Percentiles rank a stretch among this genome's conserved stretches.
These are phyloP conservation scores for Hypoxylon sp. DNA, from an alignment of 2,329 filamentous ascomycete genomes.

Conservation along the genomic window DNA sequence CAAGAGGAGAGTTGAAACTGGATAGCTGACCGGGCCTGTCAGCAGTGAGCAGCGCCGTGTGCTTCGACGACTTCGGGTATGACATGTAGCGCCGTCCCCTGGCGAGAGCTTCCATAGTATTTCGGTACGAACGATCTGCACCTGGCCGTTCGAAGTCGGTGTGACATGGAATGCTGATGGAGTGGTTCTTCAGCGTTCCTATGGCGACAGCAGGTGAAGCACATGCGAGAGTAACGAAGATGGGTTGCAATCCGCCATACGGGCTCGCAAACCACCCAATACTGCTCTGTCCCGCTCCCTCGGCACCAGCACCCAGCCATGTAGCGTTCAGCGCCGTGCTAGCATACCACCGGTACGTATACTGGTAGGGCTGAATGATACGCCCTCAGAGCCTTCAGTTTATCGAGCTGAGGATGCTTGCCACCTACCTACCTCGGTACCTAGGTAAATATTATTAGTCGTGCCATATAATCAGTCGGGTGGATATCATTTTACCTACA, in stretches of 20 bases:
- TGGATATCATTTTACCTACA: slow-evolving; percentile 8
- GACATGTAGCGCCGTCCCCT: slow-evolving; percentile 20
- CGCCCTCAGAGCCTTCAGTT: neutral
- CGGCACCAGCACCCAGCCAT: slow-evolving; percentile 15
- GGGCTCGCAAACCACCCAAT: slow-evolving; percentile 20
- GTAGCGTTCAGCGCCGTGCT: slow-evolving; percentile 3
- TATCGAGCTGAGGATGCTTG: neutral
- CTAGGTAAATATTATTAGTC: neutral
- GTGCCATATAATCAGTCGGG: neutral
- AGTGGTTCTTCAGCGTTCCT: slow-evolving; percentile 15
- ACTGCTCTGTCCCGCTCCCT: slow-evolving; percentile 9
- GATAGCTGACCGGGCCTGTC: slow-evolving; percentile 21
- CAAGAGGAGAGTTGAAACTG: slow-evolving; percentile 10
- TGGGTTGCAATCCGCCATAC: slow-evolving; percentile 14
- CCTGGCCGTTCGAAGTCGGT: slow-evolving; percentile 19
- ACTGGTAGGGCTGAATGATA: slow-evolving; percentile 22
- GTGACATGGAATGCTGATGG: slow-evolving; percentile 6
- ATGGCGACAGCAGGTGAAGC: slow-evolving; percentile 2
- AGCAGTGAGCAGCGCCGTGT: slow-evolving; percentile 15
- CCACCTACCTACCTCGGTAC: no score
- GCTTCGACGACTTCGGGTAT: slow-evolving; percentile 5
- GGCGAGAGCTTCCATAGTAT: slow-evolving; percentile 1
- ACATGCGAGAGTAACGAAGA: slow-evolving; percentile 8
- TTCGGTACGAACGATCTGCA: slow-evolving; percentile 20
- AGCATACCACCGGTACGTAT: slow-evolving; percentile 20